phyloP scores from a whole-genome alignment of 2,329 filamentous ascomycete genomes.

The Cladosporium halotolerans region DNA sequence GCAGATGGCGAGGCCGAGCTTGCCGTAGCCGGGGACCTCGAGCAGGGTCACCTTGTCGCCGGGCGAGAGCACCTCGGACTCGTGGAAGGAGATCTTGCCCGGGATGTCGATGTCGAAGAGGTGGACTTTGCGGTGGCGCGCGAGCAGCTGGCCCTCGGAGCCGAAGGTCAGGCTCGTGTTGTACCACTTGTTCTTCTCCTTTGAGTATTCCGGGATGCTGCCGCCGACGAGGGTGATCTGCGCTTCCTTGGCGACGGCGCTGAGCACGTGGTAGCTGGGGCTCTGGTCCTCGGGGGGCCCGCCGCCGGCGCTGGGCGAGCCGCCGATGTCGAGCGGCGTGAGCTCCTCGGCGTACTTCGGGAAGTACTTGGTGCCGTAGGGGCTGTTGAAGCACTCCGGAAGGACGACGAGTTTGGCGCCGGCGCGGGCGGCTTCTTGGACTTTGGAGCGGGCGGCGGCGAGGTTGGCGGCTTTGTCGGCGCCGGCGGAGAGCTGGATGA shows the following conservation, averaged over 20 bases:
- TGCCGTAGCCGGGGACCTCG: conserved; percentile 82
- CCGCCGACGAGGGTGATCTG: conserved; percentile 80
- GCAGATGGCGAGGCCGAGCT: conserved; percentile 84
- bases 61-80: conserved; percentile 80
- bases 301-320: conserved; percentile 44
- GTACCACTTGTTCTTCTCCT: conserved; percentile 65
- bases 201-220: conserved; percentile 79
- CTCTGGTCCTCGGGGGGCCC: conserved; percentile 59
- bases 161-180: conserved; percentile 85
- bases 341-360: conserved; percentile 86
- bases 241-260: conserved; percentile 70
- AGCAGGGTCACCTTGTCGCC: conserved; percentile 82
- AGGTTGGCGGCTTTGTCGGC: conserved; percentile 84
- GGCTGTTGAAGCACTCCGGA: conserved; percentile 98
- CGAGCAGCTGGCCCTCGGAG: conserved; percentile 72
- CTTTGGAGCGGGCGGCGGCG: conserved; percentile 68
- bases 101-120: conserved; percentile 98
- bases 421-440: conserved; percentile 67
- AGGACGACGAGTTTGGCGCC: conserved; percentile 86
- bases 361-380: conserved; percentile 89
- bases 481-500: conserved; percentile 69
- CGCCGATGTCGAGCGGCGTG: conserved; percentile 42
- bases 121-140: conserved; percentile 86
- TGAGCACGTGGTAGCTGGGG: conserved; percentile 80
- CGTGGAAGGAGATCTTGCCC: conserved; percentile 83